Evolutionary conservation across 2,329 filamentous ascomycete species (phyloP).

Genomic region (Scorias spongiosa): DNA sequence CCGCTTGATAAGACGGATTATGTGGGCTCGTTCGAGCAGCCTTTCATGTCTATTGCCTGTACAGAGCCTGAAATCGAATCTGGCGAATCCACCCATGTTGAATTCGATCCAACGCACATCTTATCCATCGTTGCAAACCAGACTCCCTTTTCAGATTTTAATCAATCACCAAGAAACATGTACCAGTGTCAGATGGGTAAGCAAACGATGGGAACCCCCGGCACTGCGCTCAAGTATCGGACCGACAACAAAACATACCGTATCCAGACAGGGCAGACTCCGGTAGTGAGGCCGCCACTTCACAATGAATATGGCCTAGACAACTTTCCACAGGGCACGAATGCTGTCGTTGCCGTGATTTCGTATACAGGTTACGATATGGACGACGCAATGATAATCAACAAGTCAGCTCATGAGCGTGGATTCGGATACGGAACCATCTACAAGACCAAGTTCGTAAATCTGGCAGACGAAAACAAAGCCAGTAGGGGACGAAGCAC

Average conservation of each 20-base stretch:
- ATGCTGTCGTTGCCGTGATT: constrained; percentile 91
- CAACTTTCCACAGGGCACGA: constrained; percentile 94
- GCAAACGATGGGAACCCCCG: constrained; percentile 96
- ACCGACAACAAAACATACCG: constrained; percentile 97
- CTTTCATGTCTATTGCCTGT: constrained; percentile 94
- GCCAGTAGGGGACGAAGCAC: constrained; percentile 29
- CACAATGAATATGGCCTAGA: constrained; percentile 95
- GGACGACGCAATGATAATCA: constrained; percentile 99
- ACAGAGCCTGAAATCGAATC: constrained; percentile 74
- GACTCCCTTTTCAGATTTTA: constrained; percentile 97
- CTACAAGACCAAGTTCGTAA: constrained; percentile 92
- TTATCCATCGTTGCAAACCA: constrained; percentile 96
- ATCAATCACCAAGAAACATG: constrained; percentile 98
- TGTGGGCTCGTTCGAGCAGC: constrained; percentile 87
- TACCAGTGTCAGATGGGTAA: constrained; percentile 97
- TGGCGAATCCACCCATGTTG: constrained; percentile 85
- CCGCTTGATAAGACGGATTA: constrained; percentile 73
- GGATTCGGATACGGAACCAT: constrained; percentile 93
- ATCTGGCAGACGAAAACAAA: constrained; percentile 62
- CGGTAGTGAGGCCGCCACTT: constrained; percentile 76
- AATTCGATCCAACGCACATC: constrained; percentile 89
- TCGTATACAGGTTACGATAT: constrained; percentile 99
- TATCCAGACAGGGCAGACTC: constrained; percentile 89
- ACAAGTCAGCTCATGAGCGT: constrained; percentile 90
- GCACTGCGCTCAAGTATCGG: constrained; percentile 66